Evolutionary conservation across 345 rosid genomes (phyloP), one percentile per base, ranked within the genome.

Genomic region (Turnera subulata): DNA sequence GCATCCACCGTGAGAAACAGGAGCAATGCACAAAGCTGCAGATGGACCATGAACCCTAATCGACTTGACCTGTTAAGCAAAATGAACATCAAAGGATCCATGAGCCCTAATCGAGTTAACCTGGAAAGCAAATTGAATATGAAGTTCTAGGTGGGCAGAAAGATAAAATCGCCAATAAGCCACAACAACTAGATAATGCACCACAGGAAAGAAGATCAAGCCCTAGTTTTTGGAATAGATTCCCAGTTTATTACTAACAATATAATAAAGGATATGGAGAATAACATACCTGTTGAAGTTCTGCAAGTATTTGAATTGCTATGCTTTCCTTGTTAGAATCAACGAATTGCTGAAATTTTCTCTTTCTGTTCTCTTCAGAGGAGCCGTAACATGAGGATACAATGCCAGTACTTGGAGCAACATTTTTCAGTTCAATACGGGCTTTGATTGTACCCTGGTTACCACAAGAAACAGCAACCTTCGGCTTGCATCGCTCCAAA

Each of bases 361-460:
- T 78, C 69, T 72, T 83, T 54, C 64, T 69, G 46, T 58, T 43
- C 63, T 57, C 70, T 58, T 35, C 70, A 14, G 29, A 42, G 38
- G 62, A 56, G 56, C 45, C 26, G 37, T 24, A 59, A 17, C 64
- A 49, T 20, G 70, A 62, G 54, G 63, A 50, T 14, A 63, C 63
- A n/a, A n/a, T n/a, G n/a, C n/a, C n/a, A 52, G 49, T 45, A 52
- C 65, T 54, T 56, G 52, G 51, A 22, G 65, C 43, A 23, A 59
- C 43, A 53, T 55, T 60, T 35, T 64, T 40, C 56, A 25, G 59
- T 56, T 62, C 70, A 53, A 49, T 21, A 49, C 20, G 53, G 48
- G 60, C n/a, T 56, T 66, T 58, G 35, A 43, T 14, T 19, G 38
- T 53, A 15, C 38, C 35, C 11, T 17, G 44, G 6, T 55, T 57